These are phyloP conservation scores for Kingdonia uniflora DNA, from an alignment of 164 flowering plant species.

Conservation along the genomic window DNA sequence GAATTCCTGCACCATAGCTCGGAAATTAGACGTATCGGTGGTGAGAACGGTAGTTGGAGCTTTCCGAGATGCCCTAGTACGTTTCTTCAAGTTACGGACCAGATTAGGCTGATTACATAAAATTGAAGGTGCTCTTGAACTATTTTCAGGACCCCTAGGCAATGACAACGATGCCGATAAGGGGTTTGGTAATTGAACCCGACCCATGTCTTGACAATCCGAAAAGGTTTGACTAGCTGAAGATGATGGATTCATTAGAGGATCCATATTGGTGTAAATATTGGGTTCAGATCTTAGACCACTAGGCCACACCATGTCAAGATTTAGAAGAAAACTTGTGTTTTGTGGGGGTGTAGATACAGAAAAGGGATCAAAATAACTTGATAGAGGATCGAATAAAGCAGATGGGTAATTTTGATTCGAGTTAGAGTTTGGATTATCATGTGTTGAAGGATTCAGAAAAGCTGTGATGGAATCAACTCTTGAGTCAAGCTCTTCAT, in stretches of 20 bases:
- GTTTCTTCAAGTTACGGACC: slow-evolving; percentile 40
- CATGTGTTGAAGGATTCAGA: slow-evolving; percentile 14
- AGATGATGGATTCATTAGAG: not conserved
- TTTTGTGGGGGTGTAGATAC: slow-evolving; percentile 16
- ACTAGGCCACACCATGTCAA: slow-evolving; percentile 39
- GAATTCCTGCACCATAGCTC: slow-evolving; percentile 81
- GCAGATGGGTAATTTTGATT: slow-evolving; percentile 9
- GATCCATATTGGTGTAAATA: not conserved
- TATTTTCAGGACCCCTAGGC: slow-evolving; percentile 2
- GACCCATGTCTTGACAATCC: not conserved
- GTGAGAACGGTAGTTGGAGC: slow-evolving; percentile 80
- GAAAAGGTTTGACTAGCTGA: not conserved
- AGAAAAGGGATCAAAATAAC: slow-evolving; percentile 18
- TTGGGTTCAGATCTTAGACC: slow-evolving; percentile 24
- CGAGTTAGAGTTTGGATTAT: slow-evolving; percentile 3
- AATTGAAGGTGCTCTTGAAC: slow-evolving; percentile 2
- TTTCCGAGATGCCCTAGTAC: slow-evolving; percentile 58
- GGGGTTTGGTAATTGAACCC: not conserved
- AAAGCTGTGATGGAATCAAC: slow-evolving; percentile 28
- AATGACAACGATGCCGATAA: not conserved
- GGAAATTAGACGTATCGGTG: slow-evolving; percentile 66
- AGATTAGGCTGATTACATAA: slow-evolving; percentile 9
- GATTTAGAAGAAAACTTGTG: slow-evolving; percentile 8
- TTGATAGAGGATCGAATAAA: slow-evolving; percentile 28
- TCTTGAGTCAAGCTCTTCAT: slow-evolving; percentile 49